Percentiles rank a stretch among this genome's conserved stretches.
These are phyloP conservation scores for Yamadazyma kitorensis DNA, from an alignment of 805 yeast species.

Conservation along the genomic window DNA sequence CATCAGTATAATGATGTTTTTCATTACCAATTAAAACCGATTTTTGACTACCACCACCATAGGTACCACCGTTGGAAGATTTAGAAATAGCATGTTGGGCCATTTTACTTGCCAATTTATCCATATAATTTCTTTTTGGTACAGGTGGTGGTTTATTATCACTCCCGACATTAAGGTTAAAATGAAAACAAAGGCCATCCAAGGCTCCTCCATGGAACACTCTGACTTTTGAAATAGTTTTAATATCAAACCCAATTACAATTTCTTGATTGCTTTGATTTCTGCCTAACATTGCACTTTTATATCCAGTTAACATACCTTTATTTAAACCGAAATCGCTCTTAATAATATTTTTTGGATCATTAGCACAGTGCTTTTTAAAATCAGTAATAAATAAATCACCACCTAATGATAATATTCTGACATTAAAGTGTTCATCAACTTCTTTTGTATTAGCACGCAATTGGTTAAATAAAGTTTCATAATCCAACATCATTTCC, in stretches of 20 bases:
- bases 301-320: conserved; percentile 38
- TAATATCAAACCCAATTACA: conserved; percentile 33
- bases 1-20: conserved; percentile 52
- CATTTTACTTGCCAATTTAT: conserved; percentile 8
- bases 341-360: conserved; percentile 25
- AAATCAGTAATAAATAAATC: conserved; percentile 58
- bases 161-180: conserved; percentile 7
- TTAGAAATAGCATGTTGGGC: background rate
- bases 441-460: conserved; percentile 25
- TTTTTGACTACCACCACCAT: conserved; percentile 6
- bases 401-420: conserved; percentile 58
- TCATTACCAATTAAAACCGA: conserved; percentile 48
- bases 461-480: conserved; percentile 31
- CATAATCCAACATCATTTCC: conserved; percentile 47
- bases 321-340: conserved; percentile 43
- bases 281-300: conserved; percentile 34
- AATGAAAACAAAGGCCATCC: conserved; percentile 71
- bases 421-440: conserved; percentile 42
- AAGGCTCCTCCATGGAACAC: conserved; percentile 74
- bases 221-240: conserved; percentile 49
- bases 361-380: conserved; percentile 18
- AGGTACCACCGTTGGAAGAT: background rate
- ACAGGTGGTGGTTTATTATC: conserved; percentile 32
- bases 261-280: conserved; percentile 19
- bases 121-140: conserved; percentile 37